Evolutionary conservation across 176 grass and related monocot genomes (phyloP).

Genomic region (Phyllostachys edulis): DNA sequence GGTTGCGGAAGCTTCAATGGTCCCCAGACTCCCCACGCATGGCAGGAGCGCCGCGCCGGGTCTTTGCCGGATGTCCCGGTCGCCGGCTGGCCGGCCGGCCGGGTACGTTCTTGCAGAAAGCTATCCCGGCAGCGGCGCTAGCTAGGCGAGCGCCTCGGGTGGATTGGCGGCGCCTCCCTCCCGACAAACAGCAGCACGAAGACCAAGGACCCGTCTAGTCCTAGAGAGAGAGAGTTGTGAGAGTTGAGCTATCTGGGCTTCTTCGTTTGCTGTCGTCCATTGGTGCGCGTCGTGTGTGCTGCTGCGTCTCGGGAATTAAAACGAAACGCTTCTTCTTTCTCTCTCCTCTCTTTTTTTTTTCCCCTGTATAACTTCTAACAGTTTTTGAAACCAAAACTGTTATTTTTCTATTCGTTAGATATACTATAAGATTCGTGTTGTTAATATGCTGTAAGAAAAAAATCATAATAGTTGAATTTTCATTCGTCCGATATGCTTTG

Average conservation of each 20-base stretch:
- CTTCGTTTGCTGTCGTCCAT: constrained; percentile 8
- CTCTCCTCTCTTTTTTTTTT: background rate
- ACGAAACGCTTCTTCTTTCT: constrained; percentile 23
- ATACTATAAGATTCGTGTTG: too few species aligned
- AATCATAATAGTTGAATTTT: too few species aligned
- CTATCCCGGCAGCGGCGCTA: constrained; percentile 2
- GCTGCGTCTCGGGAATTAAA: constrained; percentile 43
- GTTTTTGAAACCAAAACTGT: too few species aligned
- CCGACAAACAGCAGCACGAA: constrained; percentile 39
- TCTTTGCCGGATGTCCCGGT: background rate
- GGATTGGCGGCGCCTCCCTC: constrained; percentile 22
- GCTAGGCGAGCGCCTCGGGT: background rate
- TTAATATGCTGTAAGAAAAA: too few species aligned
- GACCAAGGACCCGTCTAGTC: constrained; percentile 25
- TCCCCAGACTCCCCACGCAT: constrained; percentile 20
- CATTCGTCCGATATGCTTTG: too few species aligned
- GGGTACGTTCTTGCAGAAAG: background rate
- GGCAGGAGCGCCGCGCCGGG: background rate
- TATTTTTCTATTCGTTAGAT: too few species aligned
- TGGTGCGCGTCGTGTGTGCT: constrained; percentile 37
- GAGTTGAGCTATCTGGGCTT: background rate
- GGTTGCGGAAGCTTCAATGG: background rate
- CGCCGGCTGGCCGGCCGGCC: background rate
- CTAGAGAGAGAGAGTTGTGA: background rate
- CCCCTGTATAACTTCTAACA: too few species aligned